Conservation (phyloP, 768 basidiomycete species). For the Lentinula edodes region DNA sequence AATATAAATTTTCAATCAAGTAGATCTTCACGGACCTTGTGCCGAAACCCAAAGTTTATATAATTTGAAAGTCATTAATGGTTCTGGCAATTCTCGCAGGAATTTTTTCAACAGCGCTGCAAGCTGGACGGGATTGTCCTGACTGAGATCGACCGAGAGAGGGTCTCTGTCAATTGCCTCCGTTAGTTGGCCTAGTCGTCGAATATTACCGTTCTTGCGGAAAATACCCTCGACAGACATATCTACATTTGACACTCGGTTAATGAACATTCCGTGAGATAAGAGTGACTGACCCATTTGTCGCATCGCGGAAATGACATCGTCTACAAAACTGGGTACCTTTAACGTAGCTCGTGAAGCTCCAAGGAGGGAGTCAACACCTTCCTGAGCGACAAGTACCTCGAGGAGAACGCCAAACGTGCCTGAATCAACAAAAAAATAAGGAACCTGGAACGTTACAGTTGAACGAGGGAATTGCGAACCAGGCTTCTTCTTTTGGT, state of each 20-base stretch:
- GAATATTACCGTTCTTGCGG: conserved; percentile 96
- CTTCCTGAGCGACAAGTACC: conserved; percentile 87
- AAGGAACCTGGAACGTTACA: neutral
- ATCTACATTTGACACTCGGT: conserved; percentile 36
- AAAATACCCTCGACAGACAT: conserved; percentile 99
- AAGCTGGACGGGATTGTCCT: conserved; percentile 95
- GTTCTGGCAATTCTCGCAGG: conserved; percentile 93
- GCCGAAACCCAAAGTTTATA: conserved; percentile 85
- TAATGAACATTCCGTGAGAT: neutral
- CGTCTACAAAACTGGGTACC: conserved; percentile 97
- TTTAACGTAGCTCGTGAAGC: conserved; percentile 79
- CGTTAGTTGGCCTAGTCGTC: conserved; percentile 83
- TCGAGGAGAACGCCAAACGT: conserved; percentile 94
- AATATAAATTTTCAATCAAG: neutral
- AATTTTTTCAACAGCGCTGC: conserved; percentile 97
- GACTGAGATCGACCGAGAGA: conserved; percentile 82
- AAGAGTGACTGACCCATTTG: conserved; percentile 80
- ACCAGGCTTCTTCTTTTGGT: conserved; percentile 88
- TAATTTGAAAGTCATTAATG: conserved; percentile 90
- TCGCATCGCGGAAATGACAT: conserved; percentile 96
- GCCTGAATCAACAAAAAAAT: conserved; percentile 38
- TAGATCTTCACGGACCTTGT: conserved; percentile 58
- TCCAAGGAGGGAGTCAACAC: conserved; percentile 91
- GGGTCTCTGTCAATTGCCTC: conserved; percentile 96
- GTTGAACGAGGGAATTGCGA: conserved; percentile 13